These are phyloP conservation scores for Diaporthe humulicola DNA, from an alignment of 2,329 filamentous ascomycete species.

Conservation along the genomic window DNA sequence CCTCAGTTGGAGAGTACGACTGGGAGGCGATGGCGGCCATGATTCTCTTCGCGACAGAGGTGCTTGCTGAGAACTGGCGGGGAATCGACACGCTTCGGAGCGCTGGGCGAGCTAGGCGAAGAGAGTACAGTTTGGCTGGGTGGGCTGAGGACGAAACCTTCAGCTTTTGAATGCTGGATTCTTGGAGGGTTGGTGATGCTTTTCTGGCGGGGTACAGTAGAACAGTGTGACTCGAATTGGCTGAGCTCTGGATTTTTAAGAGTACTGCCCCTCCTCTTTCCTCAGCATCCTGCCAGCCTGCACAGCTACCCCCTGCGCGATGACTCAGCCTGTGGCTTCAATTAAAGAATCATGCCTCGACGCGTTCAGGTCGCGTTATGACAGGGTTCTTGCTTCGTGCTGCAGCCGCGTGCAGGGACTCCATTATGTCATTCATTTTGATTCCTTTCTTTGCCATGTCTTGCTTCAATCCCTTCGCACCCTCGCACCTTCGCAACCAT, in stretches of 20 bases:
- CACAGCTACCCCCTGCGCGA: neutral
- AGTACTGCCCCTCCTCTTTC: slow-evolving; percentile 4
- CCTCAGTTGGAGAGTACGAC: slow-evolving; percentile 83
- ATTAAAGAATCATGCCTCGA: slow-evolving; percentile 24
- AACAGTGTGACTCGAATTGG: neutral
- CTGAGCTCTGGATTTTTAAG: slow-evolving; percentile 7
- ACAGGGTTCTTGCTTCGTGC: neutral
- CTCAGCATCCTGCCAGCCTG: too few species aligned
- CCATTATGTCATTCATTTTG: slow-evolving; percentile 35
- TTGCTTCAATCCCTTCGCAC: neutral
- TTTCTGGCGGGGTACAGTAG: neutral
- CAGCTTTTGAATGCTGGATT: neutral
- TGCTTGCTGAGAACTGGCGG: slow-evolving; percentile 50
- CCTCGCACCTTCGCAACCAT: neutral
- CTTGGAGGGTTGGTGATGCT: neutral
- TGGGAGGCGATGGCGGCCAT: slow-evolving; percentile 77
- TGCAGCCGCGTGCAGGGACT: neutral
- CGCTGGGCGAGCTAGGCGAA: slow-evolving; percentile 53
- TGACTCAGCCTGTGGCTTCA: slow-evolving; percentile 12
- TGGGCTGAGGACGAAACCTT: slow-evolving; percentile 37
- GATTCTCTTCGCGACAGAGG: slow-evolving; percentile 61
- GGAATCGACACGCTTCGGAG: slow-evolving; percentile 52
- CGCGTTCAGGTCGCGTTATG: slow-evolving; percentile 23
- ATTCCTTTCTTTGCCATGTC: neutral
- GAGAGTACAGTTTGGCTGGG: slow-evolving; percentile 59